Base-by-base conservation (phyloP, 2,329 filamentous ascomycete genomes). In the Epichloe baconii region DNA sequence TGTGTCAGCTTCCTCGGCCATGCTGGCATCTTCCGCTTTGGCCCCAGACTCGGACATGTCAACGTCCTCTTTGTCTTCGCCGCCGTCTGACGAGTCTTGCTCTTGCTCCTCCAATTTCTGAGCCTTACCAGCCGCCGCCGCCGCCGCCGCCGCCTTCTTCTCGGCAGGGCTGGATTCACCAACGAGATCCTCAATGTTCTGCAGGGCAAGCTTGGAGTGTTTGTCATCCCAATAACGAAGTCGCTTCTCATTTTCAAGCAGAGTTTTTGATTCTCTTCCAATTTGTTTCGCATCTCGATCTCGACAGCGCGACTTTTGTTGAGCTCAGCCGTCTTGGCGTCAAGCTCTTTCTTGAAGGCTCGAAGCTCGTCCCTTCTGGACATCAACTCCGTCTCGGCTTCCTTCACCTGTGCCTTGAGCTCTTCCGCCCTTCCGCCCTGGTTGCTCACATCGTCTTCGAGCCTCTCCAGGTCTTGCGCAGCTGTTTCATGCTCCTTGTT, bases 221-320 rank as follows among this genome's bases (percentile, higher is more conserved):
- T 97, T 96, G 54, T 95, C 88, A 50, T 89, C 75, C 89, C 90
- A 97, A 71, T 95, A 88, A 38, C 76, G 78, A 41, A 86, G 77
- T 53, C 86, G 82, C 68, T 87, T 90, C 65, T 94, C 83, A 67
- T 94, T 95, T 62, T 97, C 91, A 0, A 72, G 68, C 14, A 97
- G 77, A 10, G 84, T 80, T 98, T 58, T 58, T 95, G 86, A 65
- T 91, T 93, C 64, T 97, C 91, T 63, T 97, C 93, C 1, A 98
- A 82, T 71, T 95, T 95, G 69, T 97, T 97, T 56, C 87, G 86
- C 89, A 97, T 96, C 68, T 98, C 93, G 54, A 98, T 96, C 67
- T 98, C 93, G 3, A 85, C 74, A 0, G 88, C 90, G 10, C 91
- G 81, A 0, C 86, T 95, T 62, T 88, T 85, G 62, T 97, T 96